Percentiles rank a stretch among this genome's conserved stretches.
Conservation (phyloP, 2,329 filamentous ascomycete genomes). For the Neurospora sp. region DNA sequence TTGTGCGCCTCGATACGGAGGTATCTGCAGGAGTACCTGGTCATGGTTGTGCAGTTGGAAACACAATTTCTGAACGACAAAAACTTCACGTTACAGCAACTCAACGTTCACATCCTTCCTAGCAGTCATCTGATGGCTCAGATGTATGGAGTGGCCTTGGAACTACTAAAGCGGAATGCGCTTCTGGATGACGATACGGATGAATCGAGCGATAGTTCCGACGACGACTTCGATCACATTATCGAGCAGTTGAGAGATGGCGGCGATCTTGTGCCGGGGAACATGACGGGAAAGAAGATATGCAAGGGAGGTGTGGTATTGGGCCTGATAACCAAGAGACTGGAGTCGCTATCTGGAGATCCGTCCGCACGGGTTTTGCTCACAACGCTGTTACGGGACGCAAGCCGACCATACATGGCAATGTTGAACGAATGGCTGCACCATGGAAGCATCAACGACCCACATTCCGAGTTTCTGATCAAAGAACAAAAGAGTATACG, state of each 20-base stretch:
- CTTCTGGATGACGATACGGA: slow-evolving; percentile 73
- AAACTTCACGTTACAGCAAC: slow-evolving; percentile 81
- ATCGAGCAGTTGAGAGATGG: slow-evolving; percentile 82
- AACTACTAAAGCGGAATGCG: slow-evolving; percentile 79
- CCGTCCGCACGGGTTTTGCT: slow-evolving; percentile 76
- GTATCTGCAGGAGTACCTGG: slow-evolving; percentile 83
- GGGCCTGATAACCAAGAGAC: slow-evolving; percentile 69
- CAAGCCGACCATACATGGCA: slow-evolving; percentile 88
- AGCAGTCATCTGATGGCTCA: slow-evolving; percentile 88
- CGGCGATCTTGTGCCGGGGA: slow-evolving; percentile 67
- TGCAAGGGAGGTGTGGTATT: slow-evolving; percentile 97
- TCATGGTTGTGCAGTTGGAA: slow-evolving; percentile 87
- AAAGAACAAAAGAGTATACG: slow-evolving; percentile 95
- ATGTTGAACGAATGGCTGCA: slow-evolving; percentile 99
- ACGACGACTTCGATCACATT: slow-evolving; percentile 88
- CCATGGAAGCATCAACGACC: slow-evolving; percentile 88
- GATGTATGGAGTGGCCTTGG: slow-evolving; percentile 76
- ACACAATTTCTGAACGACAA: slow-evolving; percentile 84
- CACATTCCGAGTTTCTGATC: slow-evolving; percentile 86
- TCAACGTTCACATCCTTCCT: slow-evolving; percentile 83
- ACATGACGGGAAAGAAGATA: slow-evolving; percentile 77
- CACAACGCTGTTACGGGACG: slow-evolving; percentile 72
- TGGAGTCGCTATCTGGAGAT: slow-evolving; percentile 88
- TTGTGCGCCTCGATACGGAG: slow-evolving; percentile 91
- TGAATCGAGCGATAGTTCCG: slow-evolving; percentile 60